Base-by-base conservation (phyloP, 2,329 filamentous ascomycete genomes). In the Alternaria atra region DNA sequence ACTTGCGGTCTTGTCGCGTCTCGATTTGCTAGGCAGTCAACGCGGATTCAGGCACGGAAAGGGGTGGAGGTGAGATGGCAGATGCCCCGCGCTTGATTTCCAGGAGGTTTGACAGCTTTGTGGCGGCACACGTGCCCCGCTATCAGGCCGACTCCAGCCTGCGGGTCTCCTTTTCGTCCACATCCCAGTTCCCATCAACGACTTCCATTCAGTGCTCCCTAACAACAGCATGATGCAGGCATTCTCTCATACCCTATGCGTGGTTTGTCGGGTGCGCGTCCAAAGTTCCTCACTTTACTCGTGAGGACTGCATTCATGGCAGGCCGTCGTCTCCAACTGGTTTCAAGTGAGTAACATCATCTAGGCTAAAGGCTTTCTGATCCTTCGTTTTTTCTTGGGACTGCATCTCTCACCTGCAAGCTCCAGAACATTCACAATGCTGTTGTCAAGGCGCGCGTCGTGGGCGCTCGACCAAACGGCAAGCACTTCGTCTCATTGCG, bases 101-200 rank as follows among this genome's bases (percentile, higher is more conserved):
- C 15, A 27, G 23, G 32, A 13, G 30, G n/a, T 29, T 15, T n/a
- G 50, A 25, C 7, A 10, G 32, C 23, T 46, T 55, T 42, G 39
- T 42, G 39, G 56, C 52, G 43, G 40, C 52, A 60, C 58, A 55
- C 52, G 58, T 58, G 58, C 58, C 58, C 53, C 42, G 54, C 48
- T 15, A 44, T 46, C 29, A 30, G 48, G 25, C 42, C 40, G 30
- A 6, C 27, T 50, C 29, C 32, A 50, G 46, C 13, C 46, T 50
- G 20, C 32, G 7, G 20, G 39, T 40, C 42, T 55, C 51, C 56
- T 53, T 47, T 58, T 17, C n/a, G 52, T 46, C 25, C n/a, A 3
- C 42, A 29, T 6, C 39, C 27, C 35, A 50, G 20, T 12, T 25
- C 30, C 13, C 32, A 4, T 27, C 46, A 13, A 50, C 30, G 25